Base-by-base conservation (phyloP, 805 yeast genomes). In the Saccharomycopsis amapae region DNA sequence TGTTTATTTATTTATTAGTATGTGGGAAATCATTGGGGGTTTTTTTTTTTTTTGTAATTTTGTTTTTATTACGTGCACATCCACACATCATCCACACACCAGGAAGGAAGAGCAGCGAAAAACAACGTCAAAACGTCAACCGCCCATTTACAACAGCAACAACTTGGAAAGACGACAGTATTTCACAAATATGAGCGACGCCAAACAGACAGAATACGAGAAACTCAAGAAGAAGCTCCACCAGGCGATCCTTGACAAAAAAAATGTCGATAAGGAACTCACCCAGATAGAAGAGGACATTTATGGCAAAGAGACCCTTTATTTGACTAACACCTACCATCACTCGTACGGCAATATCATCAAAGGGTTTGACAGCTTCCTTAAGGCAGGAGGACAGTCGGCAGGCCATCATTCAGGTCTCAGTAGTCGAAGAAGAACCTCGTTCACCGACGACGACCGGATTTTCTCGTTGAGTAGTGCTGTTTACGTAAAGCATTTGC, bases 351-450 rank as follows among this genome's bases (percentile, higher is more conserved):
- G 96, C 0, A 89, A 86, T 61, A 81, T 90, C 23, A 83, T 87
- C n/a, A 82, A 83, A 52, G 97, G 97, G 1, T 89, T 88, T 56
- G 96, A 89, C 40, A 82, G 78, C 55, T 83, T 85, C 57, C 71
- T 81, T 40, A 84, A 82, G 53, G 62, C 66, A 22, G 57, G 64
- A 2, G 36, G 33, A 5, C 38, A 30, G 17, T 17, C 28, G 7
- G 34, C 43, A 30, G 38, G 57, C 0, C 53, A 46, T 44, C 59
- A 63, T 26, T 26, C 15, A 19, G 35, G 41, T 17, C 41, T 36
- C 10, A 25, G 30, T n/a, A 15, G 24, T 7, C 12, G 53, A 20
- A 59, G 62, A 71, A 73, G 58, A 69, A 77, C 63, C 65, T 74
- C 70, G 42, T 73, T 75, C 64, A 68, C 79, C 0, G 90, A 85